A percentile compares a stretch with the other conserved stretches of the same genome.
phyloP scores from a whole-genome alignment of 352 stramenopile genomes.

The Lagenidium sp. region DNA sequence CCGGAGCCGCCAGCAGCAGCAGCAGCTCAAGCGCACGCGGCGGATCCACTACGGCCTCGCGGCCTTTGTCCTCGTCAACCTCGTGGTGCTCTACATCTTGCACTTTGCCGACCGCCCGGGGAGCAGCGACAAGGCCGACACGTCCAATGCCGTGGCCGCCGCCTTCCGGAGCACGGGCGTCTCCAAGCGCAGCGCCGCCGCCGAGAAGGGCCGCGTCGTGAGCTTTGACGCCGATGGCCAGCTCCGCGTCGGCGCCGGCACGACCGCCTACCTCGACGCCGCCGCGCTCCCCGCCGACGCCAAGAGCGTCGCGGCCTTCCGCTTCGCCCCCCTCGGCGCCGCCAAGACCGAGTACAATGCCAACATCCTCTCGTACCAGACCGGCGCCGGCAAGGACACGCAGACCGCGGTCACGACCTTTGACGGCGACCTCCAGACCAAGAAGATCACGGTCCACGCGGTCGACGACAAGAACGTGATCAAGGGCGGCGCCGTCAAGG shows the following conservation, averaged over 20 bases:
- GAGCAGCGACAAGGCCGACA: slow-evolving; percentile 13
- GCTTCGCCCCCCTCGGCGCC: slow-evolving; percentile 44
- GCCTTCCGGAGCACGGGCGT: slow-evolving; percentile 17
- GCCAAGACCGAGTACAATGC: slow-evolving; percentile 31
- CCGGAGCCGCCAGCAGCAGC: slow-evolving; percentile 1
- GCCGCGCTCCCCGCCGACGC: slow-evolving; percentile 32
- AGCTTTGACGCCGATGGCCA: slow-evolving; percentile 42
- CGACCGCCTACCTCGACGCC: slow-evolving; percentile 56
- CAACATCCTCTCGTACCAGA: slow-evolving; percentile 59
- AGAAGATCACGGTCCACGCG: slow-evolving; percentile 39
- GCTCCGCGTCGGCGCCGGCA: slow-evolving; percentile 49
- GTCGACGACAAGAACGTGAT: slow-evolving; percentile 38
- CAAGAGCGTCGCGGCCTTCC: slow-evolving; percentile 41
- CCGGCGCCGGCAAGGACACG: slow-evolving; percentile 23
- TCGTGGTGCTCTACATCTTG: slow-evolving; percentile 77
- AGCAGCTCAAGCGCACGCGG: slow-evolving; percentile 23
- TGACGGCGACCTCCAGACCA: slow-evolving; percentile 22
- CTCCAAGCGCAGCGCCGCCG: slow-evolving; percentile 9
- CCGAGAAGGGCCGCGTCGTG: slow-evolving; percentile 42
- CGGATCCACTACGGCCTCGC: slow-evolving; percentile 22
- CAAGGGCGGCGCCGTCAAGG: slow-evolving; percentile 41
- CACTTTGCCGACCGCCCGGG: slow-evolving; percentile 63
- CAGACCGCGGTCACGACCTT: slow-evolving; percentile 45
- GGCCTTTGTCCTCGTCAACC: slow-evolving; percentile 64
- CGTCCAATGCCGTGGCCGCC: slow-evolving; percentile 16